Conservation (phyloP, 2,329 filamentous ascomycete species). For the Tolypocladium amazonense region DNA sequence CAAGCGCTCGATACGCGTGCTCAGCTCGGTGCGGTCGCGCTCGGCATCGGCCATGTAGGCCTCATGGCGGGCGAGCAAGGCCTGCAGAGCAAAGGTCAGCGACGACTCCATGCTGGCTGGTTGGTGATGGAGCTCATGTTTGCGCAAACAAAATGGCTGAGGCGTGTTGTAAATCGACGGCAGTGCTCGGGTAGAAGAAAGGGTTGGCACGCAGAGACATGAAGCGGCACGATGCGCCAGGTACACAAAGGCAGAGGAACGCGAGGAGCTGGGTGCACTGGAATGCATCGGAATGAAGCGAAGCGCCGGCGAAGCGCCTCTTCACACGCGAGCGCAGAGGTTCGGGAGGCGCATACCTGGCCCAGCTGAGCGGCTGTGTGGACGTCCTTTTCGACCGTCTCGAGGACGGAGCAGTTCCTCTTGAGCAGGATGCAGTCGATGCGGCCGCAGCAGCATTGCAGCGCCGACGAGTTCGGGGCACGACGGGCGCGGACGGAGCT, state of each 20-base stretch:
- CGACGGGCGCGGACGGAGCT: conserved; percentile 11
- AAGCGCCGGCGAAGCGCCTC: not conserved
- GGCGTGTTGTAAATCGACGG: not conserved
- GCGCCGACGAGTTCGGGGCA: conserved; percentile 18
- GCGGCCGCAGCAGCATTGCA: conserved; percentile 78
- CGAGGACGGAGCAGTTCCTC: conserved; percentile 68
- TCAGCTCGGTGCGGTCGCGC: conserved; percentile 66
- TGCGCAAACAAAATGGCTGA: not conserved
- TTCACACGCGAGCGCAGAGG: not conserved
- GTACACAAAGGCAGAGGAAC: not conserved
- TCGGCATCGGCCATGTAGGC: conserved; percentile 89
- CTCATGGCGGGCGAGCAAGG: conserved; percentile 83
- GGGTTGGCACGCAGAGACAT: not conserved
- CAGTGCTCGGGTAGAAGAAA: not conserved
- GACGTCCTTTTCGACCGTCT: conserved; percentile 79
- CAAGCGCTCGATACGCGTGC: conserved; percentile 61
- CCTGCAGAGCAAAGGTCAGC: conserved; percentile 72
- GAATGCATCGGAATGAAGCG: not conserved
- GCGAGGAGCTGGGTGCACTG: not conserved
- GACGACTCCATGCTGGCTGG: conserved; percentile 25
- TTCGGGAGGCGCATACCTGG: conserved; percentile 56
- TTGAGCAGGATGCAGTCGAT: conserved; percentile 68
- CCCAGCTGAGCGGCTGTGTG: conserved; percentile 78
- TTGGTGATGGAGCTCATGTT: not conserved
- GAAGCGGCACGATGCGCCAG: not conserved